A percentile compares a stretch with the other conserved stretches of the same genome.
These are phyloP conservation scores for Exidia glandulosa DNA, from an alignment of 768 basidiomycete species.

Conservation along the genomic window DNA sequence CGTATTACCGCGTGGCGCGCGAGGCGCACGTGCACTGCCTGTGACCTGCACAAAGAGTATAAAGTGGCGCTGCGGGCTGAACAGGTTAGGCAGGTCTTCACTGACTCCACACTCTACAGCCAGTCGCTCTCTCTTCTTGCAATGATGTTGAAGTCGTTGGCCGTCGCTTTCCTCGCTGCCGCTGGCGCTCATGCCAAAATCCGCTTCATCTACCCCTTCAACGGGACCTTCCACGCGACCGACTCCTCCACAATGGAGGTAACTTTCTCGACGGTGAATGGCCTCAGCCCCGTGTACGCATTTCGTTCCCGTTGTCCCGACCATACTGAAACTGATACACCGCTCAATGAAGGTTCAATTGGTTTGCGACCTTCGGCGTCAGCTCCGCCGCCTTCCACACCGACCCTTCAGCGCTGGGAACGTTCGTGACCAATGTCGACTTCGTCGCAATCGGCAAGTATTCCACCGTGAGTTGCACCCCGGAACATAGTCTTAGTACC, in stretches of 20 bases:
- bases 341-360: background rate
- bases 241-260: background rate
- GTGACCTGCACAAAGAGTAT: no score
- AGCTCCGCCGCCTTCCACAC: background rate
- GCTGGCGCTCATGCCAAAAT: background rate
- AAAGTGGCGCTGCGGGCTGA: no score
- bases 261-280: background rate
- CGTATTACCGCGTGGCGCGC: no score
- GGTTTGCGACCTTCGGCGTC: background rate
- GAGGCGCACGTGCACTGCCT: no score
- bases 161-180: no score
- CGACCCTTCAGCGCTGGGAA: background rate
- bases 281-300: background rate
- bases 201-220: background rate
- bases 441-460: background rate
- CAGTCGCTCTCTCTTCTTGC: no score
- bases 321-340: background rate
- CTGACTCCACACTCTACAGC: no score
- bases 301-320: background rate
- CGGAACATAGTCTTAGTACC: background rate
- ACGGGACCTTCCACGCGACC: background rate
- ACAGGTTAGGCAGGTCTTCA: no score
- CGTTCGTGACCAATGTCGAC: background rate
- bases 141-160: no score
- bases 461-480: background rate